Percentiles rank a stretch among this genome's conserved stretches.
Conservation (phyloP, 2,329 filamentous ascomycete genomes). For the Penicillium corylophilum region DNA sequence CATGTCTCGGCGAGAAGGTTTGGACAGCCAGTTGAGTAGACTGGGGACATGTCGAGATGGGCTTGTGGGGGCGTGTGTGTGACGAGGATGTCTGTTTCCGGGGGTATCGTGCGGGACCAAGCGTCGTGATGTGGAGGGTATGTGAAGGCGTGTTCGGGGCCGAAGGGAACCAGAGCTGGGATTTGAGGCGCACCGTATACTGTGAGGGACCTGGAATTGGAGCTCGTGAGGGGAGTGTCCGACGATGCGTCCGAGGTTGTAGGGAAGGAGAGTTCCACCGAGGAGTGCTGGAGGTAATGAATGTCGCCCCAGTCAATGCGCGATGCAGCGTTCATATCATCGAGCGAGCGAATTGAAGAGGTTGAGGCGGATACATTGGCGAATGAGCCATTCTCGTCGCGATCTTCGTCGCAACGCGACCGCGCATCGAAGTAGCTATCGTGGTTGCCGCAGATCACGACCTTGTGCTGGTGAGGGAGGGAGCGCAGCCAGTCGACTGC, state of each 20-base stretch:
- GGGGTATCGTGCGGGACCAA: constrained; percentile 70
- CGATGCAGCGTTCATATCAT: constrained; percentile 46
- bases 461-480: constrained; percentile 74
- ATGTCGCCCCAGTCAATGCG: constrained; percentile 65
- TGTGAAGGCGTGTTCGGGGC: constrained; percentile 72
- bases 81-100: constrained; percentile 72
- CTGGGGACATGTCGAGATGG: constrained; percentile 58
- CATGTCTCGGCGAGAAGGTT: constrained; percentile 70
- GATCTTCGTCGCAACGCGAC: constrained; percentile 59
- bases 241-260: constrained; percentile 20
- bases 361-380: constrained; percentile 35
- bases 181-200: constrained; percentile 83
- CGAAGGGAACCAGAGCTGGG: constrained; percentile 65
- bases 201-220: constrained; percentile 56
- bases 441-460: constrained; percentile 85
- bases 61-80: constrained; percentile 77
- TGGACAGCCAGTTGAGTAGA: constrained; percentile 68
- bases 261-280: constrained; percentile 62
- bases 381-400: constrained; percentile 29
- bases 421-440: constrained; percentile 78
- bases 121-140: constrained; percentile 65
- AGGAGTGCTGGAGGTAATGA: constrained; percentile 71
- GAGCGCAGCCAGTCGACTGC: constrained; percentile 78
- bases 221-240: constrained; percentile 52
- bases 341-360: constrained; percentile 38